A percentile compares a stretch with the other conserved stretches of the same genome.
Evolutionary conservation across 169 alveolate genomes (phyloP).

Genomic region (Cryptosporidium ryanae): DNA sequence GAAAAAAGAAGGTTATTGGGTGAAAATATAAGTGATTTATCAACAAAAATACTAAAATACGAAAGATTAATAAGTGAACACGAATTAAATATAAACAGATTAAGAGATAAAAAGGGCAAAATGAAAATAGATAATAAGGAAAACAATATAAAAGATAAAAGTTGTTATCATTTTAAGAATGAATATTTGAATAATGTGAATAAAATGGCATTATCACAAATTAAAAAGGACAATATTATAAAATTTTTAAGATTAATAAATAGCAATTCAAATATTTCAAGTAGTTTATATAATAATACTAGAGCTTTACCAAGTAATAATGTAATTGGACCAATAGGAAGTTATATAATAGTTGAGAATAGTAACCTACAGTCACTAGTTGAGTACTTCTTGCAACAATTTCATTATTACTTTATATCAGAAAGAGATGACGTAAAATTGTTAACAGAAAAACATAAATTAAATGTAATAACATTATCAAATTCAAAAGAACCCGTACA

Average conservation of each 20-base stretch:
- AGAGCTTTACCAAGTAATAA: slow-evolving; percentile 20
- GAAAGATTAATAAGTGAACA: slow-evolving; percentile 27
- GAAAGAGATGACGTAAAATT: slow-evolving; percentile 63
- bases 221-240: slow-evolving; percentile 26
- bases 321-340: slow-evolving; percentile 63
- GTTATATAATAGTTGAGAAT: slow-evolving; percentile 28
- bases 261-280: slow-evolving; percentile 1
- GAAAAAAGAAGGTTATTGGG: slow-evolving; percentile 16
- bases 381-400: slow-evolving; percentile 51
- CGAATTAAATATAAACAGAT: neutral
- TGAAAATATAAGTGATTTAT: slow-evolving; percentile 24
- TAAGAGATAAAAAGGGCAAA: slow-evolving; percentile 7
- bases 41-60: neutral
- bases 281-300: neutral
- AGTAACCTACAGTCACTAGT: slow-evolving; percentile 13
- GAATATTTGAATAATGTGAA: slow-evolving; percentile 31
- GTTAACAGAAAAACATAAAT: slow-evolving; percentile 37
- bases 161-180: neutral
- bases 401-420: slow-evolving; percentile 59
- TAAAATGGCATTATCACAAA: neutral
- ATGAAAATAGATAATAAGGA: neutral
- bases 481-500: slow-evolving; percentile 23
- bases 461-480: slow-evolving; percentile 60
- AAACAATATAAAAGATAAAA: slow-evolving; percentile 10
- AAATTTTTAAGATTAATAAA: neutral